These are phyloP conservation scores for Coriolopsis trogii DNA, from an alignment of 1,284 basidiomycete species.

Conservation along the genomic window DNA sequence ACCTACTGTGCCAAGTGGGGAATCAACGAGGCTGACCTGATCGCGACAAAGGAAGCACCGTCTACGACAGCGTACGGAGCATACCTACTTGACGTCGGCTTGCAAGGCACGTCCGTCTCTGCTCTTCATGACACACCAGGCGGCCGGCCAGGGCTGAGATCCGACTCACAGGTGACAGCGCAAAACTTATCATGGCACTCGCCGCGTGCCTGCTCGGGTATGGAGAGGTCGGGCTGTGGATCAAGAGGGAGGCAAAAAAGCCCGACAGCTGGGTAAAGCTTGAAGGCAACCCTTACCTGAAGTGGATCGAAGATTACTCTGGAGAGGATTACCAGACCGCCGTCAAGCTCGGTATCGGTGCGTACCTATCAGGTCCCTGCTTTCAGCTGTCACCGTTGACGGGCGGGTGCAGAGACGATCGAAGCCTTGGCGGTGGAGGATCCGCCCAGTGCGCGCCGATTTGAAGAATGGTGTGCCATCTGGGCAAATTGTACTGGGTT, in stretches of 20 bases:
- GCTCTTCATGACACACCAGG: background rate
- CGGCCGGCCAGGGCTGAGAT: background rate
- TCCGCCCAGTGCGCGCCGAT: constrained; percentile 63
- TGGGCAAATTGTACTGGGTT: constrained; percentile 82
- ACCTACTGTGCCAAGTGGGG: constrained; percentile 74
- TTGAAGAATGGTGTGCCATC: constrained; percentile 70
- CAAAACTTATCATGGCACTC: constrained; percentile 79
- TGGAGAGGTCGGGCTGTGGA: constrained; percentile 90
- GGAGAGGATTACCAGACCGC: constrained; percentile 73
- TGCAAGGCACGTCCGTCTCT: constrained; percentile 51
- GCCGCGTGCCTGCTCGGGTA: constrained; percentile 91
- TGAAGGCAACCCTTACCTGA: constrained; percentile 72
- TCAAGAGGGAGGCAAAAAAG: constrained; percentile 56
- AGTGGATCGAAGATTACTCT: constrained; percentile 87
- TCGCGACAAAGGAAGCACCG: constrained; percentile 63
- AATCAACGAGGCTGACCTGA: constrained; percentile 61
- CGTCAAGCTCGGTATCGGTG: constrained; percentile 73
- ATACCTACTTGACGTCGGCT: constrained; percentile 81
- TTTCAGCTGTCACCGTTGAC: background rate
- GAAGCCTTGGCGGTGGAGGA: constrained; percentile 64
- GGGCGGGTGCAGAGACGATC: constrained; percentile 55
- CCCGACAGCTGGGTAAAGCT: constrained; percentile 57
- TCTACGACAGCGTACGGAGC: constrained; percentile 85
- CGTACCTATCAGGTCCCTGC: constrained; percentile 24
- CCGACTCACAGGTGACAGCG: constrained; percentile 59